A percentile compares a stretch with the other conserved stretches of the same genome.
phyloP scores from a whole-genome alignment of 495 filamentous ascomycete species.

The Xylaria longipes region DNA sequence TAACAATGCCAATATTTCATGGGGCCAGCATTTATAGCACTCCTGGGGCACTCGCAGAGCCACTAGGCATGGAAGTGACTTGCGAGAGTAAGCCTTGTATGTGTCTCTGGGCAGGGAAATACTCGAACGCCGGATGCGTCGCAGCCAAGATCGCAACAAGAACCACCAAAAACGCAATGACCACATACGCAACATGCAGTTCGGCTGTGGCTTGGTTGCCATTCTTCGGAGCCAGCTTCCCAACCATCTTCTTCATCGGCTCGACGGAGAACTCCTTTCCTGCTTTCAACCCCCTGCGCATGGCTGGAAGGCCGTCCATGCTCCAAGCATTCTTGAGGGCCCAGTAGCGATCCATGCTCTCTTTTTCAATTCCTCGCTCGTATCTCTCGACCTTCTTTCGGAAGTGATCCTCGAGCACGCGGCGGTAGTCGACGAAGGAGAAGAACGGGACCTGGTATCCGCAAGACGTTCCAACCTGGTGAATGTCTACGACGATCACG shows the following conservation, averaged over 20 bases:
- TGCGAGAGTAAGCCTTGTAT: slow-evolving; percentile 31
- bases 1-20: neutral
- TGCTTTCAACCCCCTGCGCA: slow-evolving; percentile 49
- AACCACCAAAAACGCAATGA: slow-evolving; percentile 33
- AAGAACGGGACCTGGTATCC: slow-evolving; percentile 61
- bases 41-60: slow-evolving; percentile 33
- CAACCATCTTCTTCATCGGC: slow-evolving; percentile 61
- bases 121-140: slow-evolving; percentile 38
- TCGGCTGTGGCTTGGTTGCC: slow-evolving; percentile 19
- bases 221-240: slow-evolving; percentile 41
- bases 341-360: slow-evolving; percentile 66
- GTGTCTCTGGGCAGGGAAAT: slow-evolving; percentile 31
- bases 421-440: slow-evolving; percentile 57
- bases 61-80: slow-evolving; percentile 28
- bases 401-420: slow-evolving; percentile 55
- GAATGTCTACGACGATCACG: slow-evolving; percentile 68
- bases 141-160: slow-evolving; percentile 34
- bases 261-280: slow-evolving; percentile 49
- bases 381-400: slow-evolving; percentile 50
- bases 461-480: slow-evolving; percentile 64
- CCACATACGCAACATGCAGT: slow-evolving; percentile 31
- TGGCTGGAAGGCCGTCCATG: slow-evolving; percentile 61
- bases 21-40: neutral
- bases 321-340: slow-evolving; percentile 60
- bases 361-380: slow-evolving; percentile 50